Percentiles rank a stretch among this genome's conserved stretches.
These are phyloP conservation scores for Fistulifera solaris DNA, from an alignment of 108 stramenopile genomes.

Conservation along the genomic window DNA sequence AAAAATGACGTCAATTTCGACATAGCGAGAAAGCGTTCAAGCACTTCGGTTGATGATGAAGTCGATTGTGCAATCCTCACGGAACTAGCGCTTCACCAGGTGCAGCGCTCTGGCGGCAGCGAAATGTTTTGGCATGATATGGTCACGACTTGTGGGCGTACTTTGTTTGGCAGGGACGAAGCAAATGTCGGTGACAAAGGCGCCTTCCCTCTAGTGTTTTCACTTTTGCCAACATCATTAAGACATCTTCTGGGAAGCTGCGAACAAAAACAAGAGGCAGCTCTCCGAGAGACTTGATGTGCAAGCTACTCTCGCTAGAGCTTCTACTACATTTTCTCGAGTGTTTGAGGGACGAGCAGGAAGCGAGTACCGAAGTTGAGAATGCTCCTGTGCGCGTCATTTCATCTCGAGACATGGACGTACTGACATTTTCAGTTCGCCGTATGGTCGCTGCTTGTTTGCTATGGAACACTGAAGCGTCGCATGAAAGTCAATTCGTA, in stretches of 20 bases:
- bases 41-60: slow-evolving; percentile 14
- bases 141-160: slow-evolving; percentile 63
- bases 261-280: slow-evolving; percentile 29
- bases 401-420: slow-evolving; percentile 19
- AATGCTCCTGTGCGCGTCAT: not conserved
- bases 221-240: slow-evolving; percentile 66
- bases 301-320: slow-evolving; percentile 73
- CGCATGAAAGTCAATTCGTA: slow-evolving; percentile 59
- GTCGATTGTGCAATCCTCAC: slow-evolving; percentile 64
- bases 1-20: too few species aligned
- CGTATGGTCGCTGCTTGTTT: slow-evolving; percentile 77
- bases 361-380: slow-evolving; percentile 3
- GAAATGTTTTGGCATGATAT: slow-evolving; percentile 88
- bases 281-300: slow-evolving; percentile 68
- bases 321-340: slow-evolving; percentile 57
- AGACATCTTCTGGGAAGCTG: slow-evolving; percentile 56
- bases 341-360: slow-evolving; percentile 24
- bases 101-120: slow-evolving; percentile 74
- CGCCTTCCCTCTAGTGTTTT: slow-evolving; percentile 51
- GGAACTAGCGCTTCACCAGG: slow-evolving; percentile 77
- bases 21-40: too few species aligned
- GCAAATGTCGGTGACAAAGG: slow-evolving; percentile 21
- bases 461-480: slow-evolving; percentile 59
- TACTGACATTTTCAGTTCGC: slow-evolving; percentile 72
- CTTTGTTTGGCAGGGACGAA: slow-evolving; percentile 46